These are phyloP conservation scores for Dryas octopetala DNA, from an alignment of 306 rosid species.

Conservation along the genomic window DNA sequence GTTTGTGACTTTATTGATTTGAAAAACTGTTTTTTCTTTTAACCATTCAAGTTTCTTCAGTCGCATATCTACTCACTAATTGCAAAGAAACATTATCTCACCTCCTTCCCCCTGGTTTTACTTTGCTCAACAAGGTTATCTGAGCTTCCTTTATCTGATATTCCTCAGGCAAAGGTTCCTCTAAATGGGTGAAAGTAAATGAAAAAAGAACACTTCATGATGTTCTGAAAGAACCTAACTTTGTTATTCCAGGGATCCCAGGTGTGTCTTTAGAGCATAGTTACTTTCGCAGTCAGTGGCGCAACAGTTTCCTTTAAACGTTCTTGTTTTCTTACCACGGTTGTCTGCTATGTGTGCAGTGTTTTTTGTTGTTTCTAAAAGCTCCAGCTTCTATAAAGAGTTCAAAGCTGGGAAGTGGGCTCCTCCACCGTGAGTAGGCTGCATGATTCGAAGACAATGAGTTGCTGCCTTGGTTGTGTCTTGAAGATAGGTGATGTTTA, in stretches of 20 bases:
- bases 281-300: neutral
- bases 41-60: neutral
- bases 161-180: constrained; percentile 39
- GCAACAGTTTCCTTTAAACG: neutral
- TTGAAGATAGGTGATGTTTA: neutral
- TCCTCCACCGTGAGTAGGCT: constrained; percentile 50
- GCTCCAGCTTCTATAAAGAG: constrained; percentile 65
- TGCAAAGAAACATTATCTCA: neutral
- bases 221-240: constrained; percentile 55
- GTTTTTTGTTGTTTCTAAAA: constrained; percentile 75
- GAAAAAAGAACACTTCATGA: constrained; percentile 65
- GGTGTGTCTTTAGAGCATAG: constrained; percentile 34
- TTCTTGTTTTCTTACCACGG: neutral
- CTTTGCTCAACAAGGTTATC: neutral
- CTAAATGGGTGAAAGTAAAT: constrained; percentile 77
- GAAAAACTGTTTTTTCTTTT: neutral
- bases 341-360: constrained; percentile 50
- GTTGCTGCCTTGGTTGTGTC: neutral
- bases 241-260: constrained; percentile 77
- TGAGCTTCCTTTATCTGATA: constrained; percentile 16
- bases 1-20: neutral
- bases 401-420: constrained; percentile 88
- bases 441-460: neutral
- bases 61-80: neutral
- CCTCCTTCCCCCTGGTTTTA: neutral